Conservation (phyloP, 73 alveolate genomes). For the Breviolum minutum region DNA sequence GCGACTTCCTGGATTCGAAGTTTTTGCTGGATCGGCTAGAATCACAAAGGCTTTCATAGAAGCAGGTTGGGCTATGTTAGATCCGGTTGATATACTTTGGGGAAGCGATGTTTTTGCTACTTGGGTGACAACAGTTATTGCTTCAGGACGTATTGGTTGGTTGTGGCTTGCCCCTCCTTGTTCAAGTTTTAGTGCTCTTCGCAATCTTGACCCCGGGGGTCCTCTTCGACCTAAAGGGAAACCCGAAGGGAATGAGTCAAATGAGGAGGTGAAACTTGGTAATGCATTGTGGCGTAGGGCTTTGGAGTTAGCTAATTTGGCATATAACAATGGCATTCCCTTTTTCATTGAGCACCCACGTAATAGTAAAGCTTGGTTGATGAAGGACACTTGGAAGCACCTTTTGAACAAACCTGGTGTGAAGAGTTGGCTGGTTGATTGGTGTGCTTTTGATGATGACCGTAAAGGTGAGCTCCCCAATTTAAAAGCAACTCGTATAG, state of each 20-base stretch:
- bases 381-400: background rate
- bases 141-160: background rate
- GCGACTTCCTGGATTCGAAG: background rate
- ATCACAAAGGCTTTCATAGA: background rate
- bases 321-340: background rate
- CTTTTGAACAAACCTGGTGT: background rate
- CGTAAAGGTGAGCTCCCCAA: background rate
- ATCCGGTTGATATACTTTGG: background rate
- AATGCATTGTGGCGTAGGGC: background rate
- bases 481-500: background rate
- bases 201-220: background rate
- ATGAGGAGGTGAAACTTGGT: background rate
- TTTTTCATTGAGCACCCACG: background rate
- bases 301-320: background rate
- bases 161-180: slow-evolving; percentile 42
- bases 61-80: background rate
- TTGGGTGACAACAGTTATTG: background rate
- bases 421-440: background rate
- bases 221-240: background rate
- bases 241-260: background rate
- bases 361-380: background rate
- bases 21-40: background rate
- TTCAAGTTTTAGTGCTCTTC: background rate
- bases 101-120: background rate
- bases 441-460: background rate